These are phyloP conservation scores for maize (Zea mays) DNA, from an alignment of 176 grass and related monocot species.

Conservation along the genomic window DNA sequence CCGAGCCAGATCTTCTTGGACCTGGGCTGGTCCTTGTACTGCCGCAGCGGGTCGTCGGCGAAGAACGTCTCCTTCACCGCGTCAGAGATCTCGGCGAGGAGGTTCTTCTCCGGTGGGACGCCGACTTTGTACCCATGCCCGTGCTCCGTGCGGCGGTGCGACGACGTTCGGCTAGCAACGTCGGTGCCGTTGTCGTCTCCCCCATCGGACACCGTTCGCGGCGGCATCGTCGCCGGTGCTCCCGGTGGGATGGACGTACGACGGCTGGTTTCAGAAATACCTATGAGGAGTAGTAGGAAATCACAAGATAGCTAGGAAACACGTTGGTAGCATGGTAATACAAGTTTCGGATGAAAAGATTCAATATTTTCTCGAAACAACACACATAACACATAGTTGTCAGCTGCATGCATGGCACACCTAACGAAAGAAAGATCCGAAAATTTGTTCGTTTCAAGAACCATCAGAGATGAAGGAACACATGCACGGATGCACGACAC, in stretches of 20 bases:
- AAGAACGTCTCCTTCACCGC: slow-evolving; percentile 74
- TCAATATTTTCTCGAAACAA: no score
- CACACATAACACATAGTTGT: no score
- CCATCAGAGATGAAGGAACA: neutral
- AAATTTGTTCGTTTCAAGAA: neutral
- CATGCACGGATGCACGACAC: neutral
- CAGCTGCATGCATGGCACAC: no score
- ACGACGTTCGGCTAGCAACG: slow-evolving; percentile 32
- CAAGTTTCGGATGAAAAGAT: no score
- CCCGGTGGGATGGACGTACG: no score
- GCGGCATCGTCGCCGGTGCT: slow-evolving; percentile 6
- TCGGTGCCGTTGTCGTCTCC: slow-evolving; percentile 1
- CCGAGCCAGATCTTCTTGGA: slow-evolving; percentile 54
- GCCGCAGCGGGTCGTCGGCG: slow-evolving; percentile 63
- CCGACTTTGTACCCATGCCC: slow-evolving; percentile 54
- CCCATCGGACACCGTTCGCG: slow-evolving; percentile 38
- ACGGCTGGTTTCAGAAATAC: no score
- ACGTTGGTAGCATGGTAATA: no score
- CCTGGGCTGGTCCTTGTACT: slow-evolving; percentile 64
- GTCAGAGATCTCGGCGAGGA: slow-evolving; percentile 39
- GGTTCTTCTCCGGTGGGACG: slow-evolving; percentile 43
- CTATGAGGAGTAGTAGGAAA: no score
- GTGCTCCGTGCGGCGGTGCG: slow-evolving; percentile 19
- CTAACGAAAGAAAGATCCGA: neutral
- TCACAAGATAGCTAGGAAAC: no score